Percentiles rank a stretch among this genome's conserved stretches.
These are phyloP conservation scores for Diutina catenulata DNA, from an alignment of 1,139 yeast species.

Conservation along the genomic window DNA sequence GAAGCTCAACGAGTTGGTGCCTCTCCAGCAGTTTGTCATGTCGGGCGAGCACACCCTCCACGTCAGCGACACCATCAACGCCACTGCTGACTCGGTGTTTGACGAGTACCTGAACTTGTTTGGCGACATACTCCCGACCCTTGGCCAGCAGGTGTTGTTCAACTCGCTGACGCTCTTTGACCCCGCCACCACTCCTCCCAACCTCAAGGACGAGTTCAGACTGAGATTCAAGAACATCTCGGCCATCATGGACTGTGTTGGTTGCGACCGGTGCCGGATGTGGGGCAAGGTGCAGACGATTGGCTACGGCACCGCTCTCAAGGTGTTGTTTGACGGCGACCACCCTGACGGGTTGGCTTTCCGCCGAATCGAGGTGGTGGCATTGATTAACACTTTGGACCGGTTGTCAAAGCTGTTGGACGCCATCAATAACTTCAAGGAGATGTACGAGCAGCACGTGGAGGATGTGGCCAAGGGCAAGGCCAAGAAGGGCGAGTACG, in stretches of 20 bases:
- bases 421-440: slow-evolving; percentile 62
- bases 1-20: slow-evolving; percentile 33
- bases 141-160: slow-evolving; percentile 27
- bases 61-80: slow-evolving; percentile 25
- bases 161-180: slow-evolving; percentile 36
- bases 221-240: slow-evolving; percentile 80
- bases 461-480: slow-evolving; percentile 29
- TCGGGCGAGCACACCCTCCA: slow-evolving; percentile 19
- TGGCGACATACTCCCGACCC: slow-evolving; percentile 6
- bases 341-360: slow-evolving; percentile 38
- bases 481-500: slow-evolving; percentile 33
- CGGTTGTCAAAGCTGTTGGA: slow-evolving; percentile 76
- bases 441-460: slow-evolving; percentile 34
- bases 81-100: too few species aligned
- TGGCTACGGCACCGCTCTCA: slow-evolving; percentile 94
- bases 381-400: slow-evolving; percentile 84
- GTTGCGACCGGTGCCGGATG: slow-evolving; percentile 92
- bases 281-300: slow-evolving; percentile 98
- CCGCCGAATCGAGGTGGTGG: slow-evolving; percentile 79
- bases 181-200: slow-evolving; percentile 44
- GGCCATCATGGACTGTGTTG: slow-evolving; percentile 94
- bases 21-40: slow-evolving; percentile 18
- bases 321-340: slow-evolving; percentile 67
- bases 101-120: slow-evolving; percentile 12
- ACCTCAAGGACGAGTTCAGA: slow-evolving; percentile 71